A percentile compares a stretch with the other conserved stretches of the same genome.
Conservation (phyloP, 78 protist species). For the Chrysochromulina parva region DNA sequence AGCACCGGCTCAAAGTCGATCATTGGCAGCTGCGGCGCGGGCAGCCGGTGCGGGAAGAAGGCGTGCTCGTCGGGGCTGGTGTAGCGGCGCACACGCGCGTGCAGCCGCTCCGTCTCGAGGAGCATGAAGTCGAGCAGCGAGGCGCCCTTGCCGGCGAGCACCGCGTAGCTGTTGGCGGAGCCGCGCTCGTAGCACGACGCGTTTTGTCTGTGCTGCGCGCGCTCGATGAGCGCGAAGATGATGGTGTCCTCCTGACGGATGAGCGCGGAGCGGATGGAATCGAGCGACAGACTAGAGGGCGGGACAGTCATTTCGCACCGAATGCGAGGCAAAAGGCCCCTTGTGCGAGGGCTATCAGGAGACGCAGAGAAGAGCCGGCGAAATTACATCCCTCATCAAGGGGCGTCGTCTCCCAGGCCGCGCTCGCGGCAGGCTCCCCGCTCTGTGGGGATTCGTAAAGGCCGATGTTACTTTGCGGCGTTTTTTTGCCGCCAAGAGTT, state of each 20-base stretch:
- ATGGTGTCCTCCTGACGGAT: conserved; percentile 57
- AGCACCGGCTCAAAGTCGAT: neutral
- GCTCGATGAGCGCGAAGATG: conserved; percentile 52
- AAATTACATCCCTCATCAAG: no score
- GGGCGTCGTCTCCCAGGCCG: no score
- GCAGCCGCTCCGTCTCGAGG: conserved; percentile 38
- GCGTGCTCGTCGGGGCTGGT: conserved; percentile 53
- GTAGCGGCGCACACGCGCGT: conserved; percentile 46
- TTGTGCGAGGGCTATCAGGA: no score
- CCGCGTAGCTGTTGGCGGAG: neutral
- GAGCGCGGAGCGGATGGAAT: conserved; percentile 22
- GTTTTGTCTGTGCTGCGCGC: conserved; percentile 43
- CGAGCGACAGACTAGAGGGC: no score
- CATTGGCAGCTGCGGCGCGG: conserved; percentile 6
- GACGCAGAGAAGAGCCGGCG: no score
- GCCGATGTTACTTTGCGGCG: no score
- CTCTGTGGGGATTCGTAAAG: no score
- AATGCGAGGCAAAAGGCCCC: no score
- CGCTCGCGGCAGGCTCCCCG: no score
- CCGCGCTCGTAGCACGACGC: neutral
- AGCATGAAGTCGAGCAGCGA: conserved; percentile 43
- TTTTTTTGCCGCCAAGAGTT: no score
- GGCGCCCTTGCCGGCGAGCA: neutral
- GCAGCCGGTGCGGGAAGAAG: neutral
- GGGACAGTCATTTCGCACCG: no score